A percentile compares a stretch with the other conserved stretches of the same genome.
These are phyloP conservation scores for Nitzschia palea DNA, from an alignment of 108 stramenopile species.

Conservation along the genomic window DNA sequence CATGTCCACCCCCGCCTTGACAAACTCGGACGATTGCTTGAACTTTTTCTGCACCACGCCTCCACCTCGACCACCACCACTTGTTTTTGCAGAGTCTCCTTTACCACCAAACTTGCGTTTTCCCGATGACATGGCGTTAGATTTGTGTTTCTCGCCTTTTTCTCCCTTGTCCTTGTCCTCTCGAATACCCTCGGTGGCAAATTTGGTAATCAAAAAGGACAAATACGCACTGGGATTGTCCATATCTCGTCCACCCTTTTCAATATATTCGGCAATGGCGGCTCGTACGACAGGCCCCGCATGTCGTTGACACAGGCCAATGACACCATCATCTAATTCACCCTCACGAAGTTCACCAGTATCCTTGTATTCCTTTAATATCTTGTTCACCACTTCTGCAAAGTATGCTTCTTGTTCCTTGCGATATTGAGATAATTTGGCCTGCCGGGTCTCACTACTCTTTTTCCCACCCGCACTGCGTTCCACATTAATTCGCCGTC, in stretches of 20 bases:
- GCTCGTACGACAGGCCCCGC: conserved; percentile 73
- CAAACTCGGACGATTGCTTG: conserved; percentile 40
- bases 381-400: conserved; percentile 74
- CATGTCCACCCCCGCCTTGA: conserved; percentile 59
- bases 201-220: conserved; percentile 68
- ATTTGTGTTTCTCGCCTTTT: conserved; percentile 7
- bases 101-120: conserved; percentile 13
- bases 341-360: conserved; percentile 73
- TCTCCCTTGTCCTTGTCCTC: conserved; percentile 32
- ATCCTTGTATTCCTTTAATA: conserved; percentile 64
- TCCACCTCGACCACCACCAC: conserved; percentile 1
- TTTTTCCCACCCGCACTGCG: conserved; percentile 70
- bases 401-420: conserved; percentile 82
- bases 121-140: background rate
- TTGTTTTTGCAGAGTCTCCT: background rate
- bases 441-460: conserved; percentile 55
- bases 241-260: conserved; percentile 69
- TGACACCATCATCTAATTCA: conserved; percentile 90
- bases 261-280: conserved; percentile 74
- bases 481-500: conserved; percentile 92
- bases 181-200: conserved; percentile 73
- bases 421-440: conserved; percentile 60
- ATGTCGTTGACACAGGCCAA: conserved; percentile 79
- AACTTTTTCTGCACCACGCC: conserved; percentile 16
- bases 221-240: conserved; percentile 82